phyloP scores from a whole-genome alignment of 352 stramenopile species.

The Phytophthora megakarya region DNA sequence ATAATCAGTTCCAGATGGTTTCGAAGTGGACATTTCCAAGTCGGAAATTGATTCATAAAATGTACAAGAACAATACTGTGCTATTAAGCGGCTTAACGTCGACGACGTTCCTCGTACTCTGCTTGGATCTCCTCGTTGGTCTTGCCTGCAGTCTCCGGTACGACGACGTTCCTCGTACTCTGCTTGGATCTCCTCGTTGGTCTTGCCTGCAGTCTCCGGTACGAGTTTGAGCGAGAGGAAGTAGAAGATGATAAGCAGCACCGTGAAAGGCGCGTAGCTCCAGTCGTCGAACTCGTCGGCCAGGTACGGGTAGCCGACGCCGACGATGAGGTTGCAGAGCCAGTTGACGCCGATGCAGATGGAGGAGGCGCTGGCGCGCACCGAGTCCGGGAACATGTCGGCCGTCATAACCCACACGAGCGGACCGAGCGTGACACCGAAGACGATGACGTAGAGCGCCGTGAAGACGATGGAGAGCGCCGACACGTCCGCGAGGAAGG shows the following conservation, averaged over 20 bases:
- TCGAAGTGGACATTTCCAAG: neutral
- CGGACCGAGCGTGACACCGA: constrained; percentile 52
- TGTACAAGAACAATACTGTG: constrained; percentile 2
- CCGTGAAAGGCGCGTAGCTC: constrained; percentile 45
- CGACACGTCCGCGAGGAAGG: constrained; percentile 42
- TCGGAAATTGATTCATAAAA: constrained; percentile 1
- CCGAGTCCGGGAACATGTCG: constrained; percentile 34
- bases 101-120: constrained; percentile 43
- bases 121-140: constrained; percentile 60
- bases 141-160: constrained; percentile 53
- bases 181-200: constrained; percentile 56
- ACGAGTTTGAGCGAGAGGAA: constrained; percentile 42
- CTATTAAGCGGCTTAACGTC: constrained; percentile 1
- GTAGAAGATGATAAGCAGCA: constrained; percentile 46
- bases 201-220: constrained; percentile 56
- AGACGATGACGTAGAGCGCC: constrained; percentile 50
- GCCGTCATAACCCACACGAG: constrained; percentile 41
- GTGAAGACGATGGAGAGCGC: constrained; percentile 52
- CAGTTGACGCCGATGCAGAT: constrained; percentile 50
- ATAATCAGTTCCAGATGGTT: neutral
- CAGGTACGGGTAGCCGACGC: constrained; percentile 49
- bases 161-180: constrained; percentile 50
- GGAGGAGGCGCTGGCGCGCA: constrained; percentile 38
- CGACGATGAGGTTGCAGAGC: constrained; percentile 53
- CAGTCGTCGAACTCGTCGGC: constrained; percentile 39